Evolutionary conservation across 164 flowering plant species (phyloP).

Genomic region (Annona cherimola): DNA sequence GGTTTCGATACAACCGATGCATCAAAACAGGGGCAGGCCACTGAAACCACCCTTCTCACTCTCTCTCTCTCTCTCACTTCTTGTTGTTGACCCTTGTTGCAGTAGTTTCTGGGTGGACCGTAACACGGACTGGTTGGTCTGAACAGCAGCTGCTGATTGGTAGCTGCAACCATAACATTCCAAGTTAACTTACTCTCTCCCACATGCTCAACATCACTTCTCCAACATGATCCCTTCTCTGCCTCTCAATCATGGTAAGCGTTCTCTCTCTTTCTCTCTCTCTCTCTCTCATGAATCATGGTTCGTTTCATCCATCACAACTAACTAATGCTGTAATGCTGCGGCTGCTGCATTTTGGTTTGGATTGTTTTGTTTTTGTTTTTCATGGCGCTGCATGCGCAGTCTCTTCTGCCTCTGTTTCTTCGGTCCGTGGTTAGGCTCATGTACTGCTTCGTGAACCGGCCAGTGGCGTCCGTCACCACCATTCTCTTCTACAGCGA

Average conservation of each 20-base stretch:
- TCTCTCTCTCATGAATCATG: neutral
- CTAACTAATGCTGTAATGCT: neutral
- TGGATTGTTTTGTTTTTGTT: neutral
- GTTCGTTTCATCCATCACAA: neutral
- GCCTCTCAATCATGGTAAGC: conserved; percentile 25
- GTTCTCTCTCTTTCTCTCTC: conserved; percentile 1
- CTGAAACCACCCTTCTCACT: neutral
- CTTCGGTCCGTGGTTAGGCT: conserved; percentile 46
- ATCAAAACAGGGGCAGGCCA: neutral
- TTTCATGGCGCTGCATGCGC: conserved; percentile 10
- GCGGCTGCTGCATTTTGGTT: neutral
- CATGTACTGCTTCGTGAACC: conserved; percentile 22
- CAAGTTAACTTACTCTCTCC: neutral
- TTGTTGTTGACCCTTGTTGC: too few relatives aligned
- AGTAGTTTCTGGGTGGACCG: neutral
- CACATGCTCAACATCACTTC: neutral
- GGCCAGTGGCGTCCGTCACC: conserved; percentile 42
- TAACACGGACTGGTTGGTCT: conserved; percentile 6
- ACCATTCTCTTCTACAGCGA: conserved; percentile 56
- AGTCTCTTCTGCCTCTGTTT: conserved; percentile 43
- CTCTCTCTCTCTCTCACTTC: neutral
- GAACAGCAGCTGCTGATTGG: conserved; percentile 5
- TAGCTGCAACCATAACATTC: neutral
- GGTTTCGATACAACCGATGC: neutral
- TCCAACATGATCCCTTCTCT: conserved; percentile 6